Percentiles rank a stretch among this genome's conserved stretches.
Conservation (phyloP, 176 grass and related monocot genomes). For the Oryza glumipatula region DNA sequence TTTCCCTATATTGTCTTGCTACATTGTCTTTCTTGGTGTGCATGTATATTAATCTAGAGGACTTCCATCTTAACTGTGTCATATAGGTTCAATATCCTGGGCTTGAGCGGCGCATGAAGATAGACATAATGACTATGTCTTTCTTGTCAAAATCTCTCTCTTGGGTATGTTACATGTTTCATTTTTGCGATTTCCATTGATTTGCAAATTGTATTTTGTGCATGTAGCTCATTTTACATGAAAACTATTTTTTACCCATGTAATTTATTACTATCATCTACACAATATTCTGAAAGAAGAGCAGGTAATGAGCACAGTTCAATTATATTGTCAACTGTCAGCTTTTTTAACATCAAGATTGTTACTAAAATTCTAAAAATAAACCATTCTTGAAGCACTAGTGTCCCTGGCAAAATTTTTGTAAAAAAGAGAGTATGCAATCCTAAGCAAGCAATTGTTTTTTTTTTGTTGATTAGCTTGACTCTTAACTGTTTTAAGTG, state of each 20-base stretch:
- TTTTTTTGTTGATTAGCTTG: slow-evolving; percentile 14
- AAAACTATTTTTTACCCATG: neutral
- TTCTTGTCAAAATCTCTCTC: slow-evolving; percentile 86
- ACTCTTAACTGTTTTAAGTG: slow-evolving; percentile 13
- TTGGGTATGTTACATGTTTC: slow-evolving; percentile 59
- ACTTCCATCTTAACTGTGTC: slow-evolving; percentile 33
- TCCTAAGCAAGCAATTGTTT: slow-evolving; percentile 23
- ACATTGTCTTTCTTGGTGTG: slow-evolving; percentile 6
- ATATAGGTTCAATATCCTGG: slow-evolving; percentile 96
- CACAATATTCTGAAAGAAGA: neutral
- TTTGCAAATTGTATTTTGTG: slow-evolving; percentile 25
- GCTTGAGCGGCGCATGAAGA: slow-evolving; percentile 86
- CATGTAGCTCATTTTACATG: neutral
- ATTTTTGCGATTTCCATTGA: neutral
- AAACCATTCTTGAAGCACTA: neutral
- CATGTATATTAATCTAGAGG: slow-evolving; percentile 31
- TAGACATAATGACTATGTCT: slow-evolving; percentile 91
- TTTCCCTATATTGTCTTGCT: neutral
- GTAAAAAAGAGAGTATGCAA: neutral
- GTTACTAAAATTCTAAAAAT: slow-evolving; percentile 24
- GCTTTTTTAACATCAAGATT: slow-evolving; percentile 19
- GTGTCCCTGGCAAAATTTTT: neutral
- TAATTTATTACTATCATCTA: slow-evolving; percentile 13
- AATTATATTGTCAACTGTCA: neutral
- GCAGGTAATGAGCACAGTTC: slow-evolving; percentile 9